phyloP scores from a whole-genome alignment of 1,284 basidiomycete species.

The Calocybe gambosa region DNA sequence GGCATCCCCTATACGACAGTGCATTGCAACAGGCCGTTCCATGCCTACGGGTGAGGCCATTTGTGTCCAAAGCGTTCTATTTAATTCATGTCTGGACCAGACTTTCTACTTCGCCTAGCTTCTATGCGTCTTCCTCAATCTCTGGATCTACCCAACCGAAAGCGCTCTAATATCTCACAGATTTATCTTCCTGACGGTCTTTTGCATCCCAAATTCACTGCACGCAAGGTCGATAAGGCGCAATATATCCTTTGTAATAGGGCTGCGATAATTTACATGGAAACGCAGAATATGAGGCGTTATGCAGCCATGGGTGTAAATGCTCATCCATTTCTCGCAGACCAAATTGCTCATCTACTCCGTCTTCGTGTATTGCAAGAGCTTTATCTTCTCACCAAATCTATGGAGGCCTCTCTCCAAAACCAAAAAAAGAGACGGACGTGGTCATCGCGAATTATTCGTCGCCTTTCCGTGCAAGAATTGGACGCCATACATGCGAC shows the following conservation, averaged over 20 bases:
- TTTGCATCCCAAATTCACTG: constrained; percentile 55
- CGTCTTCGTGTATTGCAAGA: constrained; percentile 71
- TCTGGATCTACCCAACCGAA: constrained; percentile 12
- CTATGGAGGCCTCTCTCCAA: constrained; percentile 26
- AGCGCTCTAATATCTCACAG: constrained; percentile 6
- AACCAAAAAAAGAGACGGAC: constrained; percentile 9
- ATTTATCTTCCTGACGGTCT: constrained; percentile 60
- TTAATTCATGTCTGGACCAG: constrained; percentile 28
- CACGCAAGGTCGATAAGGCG: constrained; percentile 36
- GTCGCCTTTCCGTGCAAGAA: constrained; percentile 58
- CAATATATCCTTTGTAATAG: constrained; percentile 55
- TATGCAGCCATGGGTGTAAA: constrained; percentile 21
- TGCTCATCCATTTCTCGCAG: constrained; percentile 36
- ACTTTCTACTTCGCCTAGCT: constrained; percentile 61
- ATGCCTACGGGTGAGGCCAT: constrained; percentile 50
- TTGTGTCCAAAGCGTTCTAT: background rate
- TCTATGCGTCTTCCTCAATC: constrained; percentile 35
- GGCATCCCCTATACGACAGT: constrained; percentile 52
- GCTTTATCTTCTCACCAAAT: constrained; percentile 48
- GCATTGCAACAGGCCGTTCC: constrained; percentile 41
- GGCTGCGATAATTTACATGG: constrained; percentile 31
- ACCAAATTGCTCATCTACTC: constrained; percentile 57
- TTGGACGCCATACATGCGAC: constrained; percentile 44
- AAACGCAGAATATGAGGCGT: constrained; percentile 27
- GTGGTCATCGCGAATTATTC: constrained; percentile 35